Base-by-base conservation (phyloP, 225 moss, liverwort and hornwort genomes). In the Straminergon stramineum region DNA sequence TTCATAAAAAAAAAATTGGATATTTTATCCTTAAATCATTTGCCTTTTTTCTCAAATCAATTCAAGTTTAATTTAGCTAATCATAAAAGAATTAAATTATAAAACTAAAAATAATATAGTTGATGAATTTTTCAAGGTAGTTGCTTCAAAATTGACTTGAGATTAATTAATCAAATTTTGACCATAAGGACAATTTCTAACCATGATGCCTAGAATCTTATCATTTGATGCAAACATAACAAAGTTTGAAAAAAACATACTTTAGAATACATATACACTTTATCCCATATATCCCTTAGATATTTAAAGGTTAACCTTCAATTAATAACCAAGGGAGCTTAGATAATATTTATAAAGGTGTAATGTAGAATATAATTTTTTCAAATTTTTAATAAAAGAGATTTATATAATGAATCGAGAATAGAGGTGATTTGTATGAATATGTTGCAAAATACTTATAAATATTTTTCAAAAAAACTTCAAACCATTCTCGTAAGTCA, bases 161-260 rank as follows among this genome's bases (percentile, higher is more conserved):
- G n/a, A n/a, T n/a, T n/a, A 19, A 5, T 32, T 2, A 19, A 51
- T 32, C 2, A 75, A 51, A 75, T 19, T 51, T 51, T 51, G 51
- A 51, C 0, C 1, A 0, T 12, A 30, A 32, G 7, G 13, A 51
- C 0, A 0, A 75, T 51, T 75, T 51, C 5, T 51, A 75, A 51
- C 17, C 1, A 51, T 32, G 4, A 51, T 75, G 51, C 13, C 19
- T 51, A 13, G 32, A 1, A 51, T 31, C 7, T 51, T 51, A 3
- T 45, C 45, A 45, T 26, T 75, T 30, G 30, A 30, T 75, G 20
- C 32, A 75, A 51, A 51, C 2, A 12, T 20, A 4, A 48, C 48
- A 30, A 75, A 51, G 4, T 0, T 75, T 19, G 11, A 11, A 4
- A 45, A 30, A 75, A 18, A 7, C 7, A 48, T 18, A 30, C 7